Evolutionary conservation across 495 filamentous ascomycete genomes (phyloP).

Genomic region (Bombardia bombarda): DNA sequence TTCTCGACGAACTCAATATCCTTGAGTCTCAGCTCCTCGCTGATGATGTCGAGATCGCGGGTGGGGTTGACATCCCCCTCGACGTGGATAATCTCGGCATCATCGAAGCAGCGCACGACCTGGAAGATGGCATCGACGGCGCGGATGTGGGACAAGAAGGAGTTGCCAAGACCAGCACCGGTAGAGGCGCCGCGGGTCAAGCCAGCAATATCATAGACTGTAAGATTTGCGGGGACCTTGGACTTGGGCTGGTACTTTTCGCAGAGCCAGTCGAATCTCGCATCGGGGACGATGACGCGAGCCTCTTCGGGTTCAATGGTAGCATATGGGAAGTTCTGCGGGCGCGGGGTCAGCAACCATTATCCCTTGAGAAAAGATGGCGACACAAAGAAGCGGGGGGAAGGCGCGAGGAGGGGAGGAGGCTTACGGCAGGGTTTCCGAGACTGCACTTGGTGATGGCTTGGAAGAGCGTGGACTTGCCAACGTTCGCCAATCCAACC

Average conservation of each 20-base stretch:
- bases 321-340: slow-evolving; percentile 93
- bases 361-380: too few species aligned
- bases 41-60: slow-evolving; percentile 93
- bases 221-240: slow-evolving; percentile 88
- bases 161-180: slow-evolving; percentile 94
- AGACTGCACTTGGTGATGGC: slow-evolving; percentile 96
- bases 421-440: slow-evolving; percentile 83
- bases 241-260: slow-evolving; percentile 97
- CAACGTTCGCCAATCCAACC: slow-evolving; percentile 98
- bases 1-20: slow-evolving; percentile 99
- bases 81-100: slow-evolving; percentile 99
- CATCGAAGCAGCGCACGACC: slow-evolving; percentile 97
- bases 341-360: slow-evolving; percentile 16
- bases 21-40: slow-evolving; percentile 92
- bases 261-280: slow-evolving; percentile 90
- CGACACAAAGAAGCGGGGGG: slow-evolving; percentile 8
- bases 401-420: slow-evolving; percentile 8
- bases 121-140: slow-evolving; percentile 99
- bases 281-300: slow-evolving; percentile 94
- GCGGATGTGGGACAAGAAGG: slow-evolving; percentile 97
- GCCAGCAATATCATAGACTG: slow-evolving; percentile 98
- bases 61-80: slow-evolving; percentile 96
- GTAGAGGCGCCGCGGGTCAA: slow-evolving; percentile 94
- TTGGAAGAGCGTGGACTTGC: slow-evolving; percentile 99
- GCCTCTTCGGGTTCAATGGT: slow-evolving; percentile 99